Conservation (phyloP, 208 protist species). For the Trypanosoma rangeli region DNA sequence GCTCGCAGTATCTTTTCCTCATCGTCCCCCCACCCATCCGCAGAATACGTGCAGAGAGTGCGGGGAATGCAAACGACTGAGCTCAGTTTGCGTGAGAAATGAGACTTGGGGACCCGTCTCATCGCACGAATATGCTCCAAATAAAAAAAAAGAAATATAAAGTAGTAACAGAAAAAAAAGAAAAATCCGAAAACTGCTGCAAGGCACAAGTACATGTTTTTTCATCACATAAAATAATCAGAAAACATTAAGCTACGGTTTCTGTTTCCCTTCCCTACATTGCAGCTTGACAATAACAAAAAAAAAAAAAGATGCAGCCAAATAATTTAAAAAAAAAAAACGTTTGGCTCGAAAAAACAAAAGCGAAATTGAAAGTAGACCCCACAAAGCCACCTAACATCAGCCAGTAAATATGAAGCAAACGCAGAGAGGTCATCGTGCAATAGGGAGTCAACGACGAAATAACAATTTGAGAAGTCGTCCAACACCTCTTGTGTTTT, state of each 20-base stretch:
- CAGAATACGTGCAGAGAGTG: neutral
- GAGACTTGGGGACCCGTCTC: neutral
- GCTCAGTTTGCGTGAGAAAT: neutral
- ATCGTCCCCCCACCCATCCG: neutral
- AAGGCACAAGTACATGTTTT: neutral
- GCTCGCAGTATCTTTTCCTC: neutral
- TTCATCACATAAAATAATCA: neutral
- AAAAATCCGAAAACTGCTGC: neutral
- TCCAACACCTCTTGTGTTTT: slow-evolving; percentile 35
- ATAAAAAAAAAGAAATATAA: neutral
- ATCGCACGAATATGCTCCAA: neutral
- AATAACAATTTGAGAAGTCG: slow-evolving; percentile 28
- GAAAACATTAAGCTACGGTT: neutral
- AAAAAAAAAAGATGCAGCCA: slow-evolving; percentile 26
- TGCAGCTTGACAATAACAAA: neutral
- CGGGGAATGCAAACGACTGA: neutral
- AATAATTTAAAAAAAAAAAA: slow-evolving; percentile 8
- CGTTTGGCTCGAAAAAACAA: slow-evolving; percentile 14
- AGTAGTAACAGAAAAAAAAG: neutral
- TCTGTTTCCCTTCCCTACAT: slow-evolving; percentile 1
- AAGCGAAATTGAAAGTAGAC: neutral
- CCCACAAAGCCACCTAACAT: too few species aligned
- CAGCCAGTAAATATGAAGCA: neutral
- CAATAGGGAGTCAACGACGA: neutral
- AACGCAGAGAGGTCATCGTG: slow-evolving; percentile 11